Conservation (phyloP, 1,284 basidiomycete genomes). For the Leccinum griseonigrum region DNA sequence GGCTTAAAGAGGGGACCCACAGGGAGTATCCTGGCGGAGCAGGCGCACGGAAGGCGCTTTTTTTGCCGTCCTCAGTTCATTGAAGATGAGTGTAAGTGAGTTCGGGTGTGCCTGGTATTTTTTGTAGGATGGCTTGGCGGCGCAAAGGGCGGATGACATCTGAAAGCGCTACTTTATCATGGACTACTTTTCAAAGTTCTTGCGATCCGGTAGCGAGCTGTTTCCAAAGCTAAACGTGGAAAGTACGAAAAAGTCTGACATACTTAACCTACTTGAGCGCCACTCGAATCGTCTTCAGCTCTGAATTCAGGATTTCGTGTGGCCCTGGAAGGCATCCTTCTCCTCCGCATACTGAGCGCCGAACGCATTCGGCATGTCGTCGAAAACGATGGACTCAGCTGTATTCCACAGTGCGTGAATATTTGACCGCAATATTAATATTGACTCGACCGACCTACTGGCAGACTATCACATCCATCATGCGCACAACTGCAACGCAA, state of each 20-base stretch:
- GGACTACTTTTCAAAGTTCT: conserved; percentile 82
- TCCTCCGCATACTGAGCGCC: neutral
- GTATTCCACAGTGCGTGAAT: neutral
- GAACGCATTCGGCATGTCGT: neutral
- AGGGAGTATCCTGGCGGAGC: conserved; percentile 53
- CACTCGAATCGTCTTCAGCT: too few relatives aligned
- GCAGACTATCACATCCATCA: neutral
- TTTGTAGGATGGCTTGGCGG: conserved; percentile 72
- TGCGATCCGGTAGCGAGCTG: conserved; percentile 51
- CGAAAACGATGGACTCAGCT: neutral
- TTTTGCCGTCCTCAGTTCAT: conserved; percentile 72
- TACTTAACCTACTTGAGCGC: too few relatives aligned
- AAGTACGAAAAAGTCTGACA: too few relatives aligned
- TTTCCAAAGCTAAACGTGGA: conserved; percentile 39
- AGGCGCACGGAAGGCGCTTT: conserved; percentile 56
- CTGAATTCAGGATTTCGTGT: too few relatives aligned
- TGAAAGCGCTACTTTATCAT: neutral
- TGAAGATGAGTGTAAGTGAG: conserved; percentile 64
- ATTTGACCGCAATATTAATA: neutral
- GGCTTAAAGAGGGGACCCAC: conserved; percentile 42
- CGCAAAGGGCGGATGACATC: conserved; percentile 45
- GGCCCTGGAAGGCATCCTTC: too few relatives aligned
- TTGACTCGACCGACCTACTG: neutral
- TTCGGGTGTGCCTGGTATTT: conserved; percentile 66
- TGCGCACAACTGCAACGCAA: neutral